Base-by-base conservation (phyloP, 441 rosid genomes). In the Pelargonium cotyledonis region DNA sequence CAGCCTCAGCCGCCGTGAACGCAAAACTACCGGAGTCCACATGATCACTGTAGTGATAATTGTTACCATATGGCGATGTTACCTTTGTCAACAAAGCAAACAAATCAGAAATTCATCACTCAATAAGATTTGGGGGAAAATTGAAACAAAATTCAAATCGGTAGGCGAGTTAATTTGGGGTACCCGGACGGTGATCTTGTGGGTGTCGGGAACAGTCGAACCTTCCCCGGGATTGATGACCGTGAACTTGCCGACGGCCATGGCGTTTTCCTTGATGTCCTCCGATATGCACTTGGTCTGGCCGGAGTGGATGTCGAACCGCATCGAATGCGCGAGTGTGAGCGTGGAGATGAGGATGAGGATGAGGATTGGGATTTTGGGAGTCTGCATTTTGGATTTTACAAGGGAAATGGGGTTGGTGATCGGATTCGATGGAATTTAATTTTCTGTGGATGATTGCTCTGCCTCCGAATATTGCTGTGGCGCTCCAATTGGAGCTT, bases 201-300 rank as follows among this genome's bases (percentile, higher is more conserved):
- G 89, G 68, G 80, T 57, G 38, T 86, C 80, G 1, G 96, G 92
- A 35, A 89, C 67, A 65, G 88, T 79, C 16, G 68, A 60, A 43
- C 70, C 88, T 9, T 83, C 92, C 23, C 78, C 70, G 1, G 85
- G 86, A 73, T 84, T 88, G 53, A 88, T 79, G 67, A 87, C 69
- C 74, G 35, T 64, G 81, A 89, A 94, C 69, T 78, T 86, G 58
- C 89, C 96, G 2, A 91, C 92, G 8, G 83, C 80, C 87, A 91
- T 73, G 29, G 86, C 74, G 67, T 83, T 77, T 63, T 55, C 19
- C 76, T 80, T 89, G 49, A 94, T 84, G 63, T 94, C 97, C 75
- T 94, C 98, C 4, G 92, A 79, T 75, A 94, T 83, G 87, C 98
- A 94, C 74, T 88, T 89, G 0, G 81, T 80, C 1, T 4, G 35